These are phyloP conservation scores for Ganoderma lingzhi DNA, from an alignment of 1,284 basidiomycete genomes.

Conservation along the genomic window DNA sequence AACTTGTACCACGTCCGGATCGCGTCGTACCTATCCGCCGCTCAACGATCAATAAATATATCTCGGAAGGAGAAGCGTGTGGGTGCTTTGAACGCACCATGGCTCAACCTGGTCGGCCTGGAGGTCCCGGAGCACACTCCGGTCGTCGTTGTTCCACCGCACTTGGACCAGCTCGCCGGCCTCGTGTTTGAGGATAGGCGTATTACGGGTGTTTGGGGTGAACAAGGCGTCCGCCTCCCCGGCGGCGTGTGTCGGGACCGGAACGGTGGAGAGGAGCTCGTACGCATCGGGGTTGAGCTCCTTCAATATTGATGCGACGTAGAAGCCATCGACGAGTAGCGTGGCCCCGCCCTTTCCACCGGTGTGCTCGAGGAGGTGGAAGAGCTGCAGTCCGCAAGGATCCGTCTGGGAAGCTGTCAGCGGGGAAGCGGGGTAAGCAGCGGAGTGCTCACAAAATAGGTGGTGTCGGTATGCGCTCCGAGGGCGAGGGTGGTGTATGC, in stretches of 20 bases:
- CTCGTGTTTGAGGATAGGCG: conserved; percentile 80
- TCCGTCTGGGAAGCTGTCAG: conserved; percentile 66
- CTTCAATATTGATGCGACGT: conserved; percentile 84
- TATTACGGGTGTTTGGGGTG: conserved; percentile 62
- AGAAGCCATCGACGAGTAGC: conserved; percentile 95
- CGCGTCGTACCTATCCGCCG: conserved; percentile 76
- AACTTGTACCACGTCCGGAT: conserved; percentile 82
- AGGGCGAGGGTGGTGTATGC: conserved; percentile 91
- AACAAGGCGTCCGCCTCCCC: conserved; percentile 78
- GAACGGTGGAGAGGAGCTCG: conserved; percentile 71
- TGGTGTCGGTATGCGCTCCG: conserved; percentile 94
- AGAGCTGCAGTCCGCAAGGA: conserved; percentile 93
- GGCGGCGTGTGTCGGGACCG: conserved; percentile 88
- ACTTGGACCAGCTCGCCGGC: conserved; percentile 79
- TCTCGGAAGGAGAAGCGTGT: background rate
- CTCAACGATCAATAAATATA: background rate
- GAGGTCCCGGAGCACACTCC: conserved; percentile 79
- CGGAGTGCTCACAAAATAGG: conserved; percentile 77
- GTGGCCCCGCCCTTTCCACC: conserved; percentile 87
- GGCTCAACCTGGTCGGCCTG: conserved; percentile 67
- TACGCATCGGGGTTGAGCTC: conserved; percentile 81
- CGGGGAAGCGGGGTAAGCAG: background rate
- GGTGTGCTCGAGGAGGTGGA: conserved; percentile 91
- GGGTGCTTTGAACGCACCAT: conserved; percentile 59
- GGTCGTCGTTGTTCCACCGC: conserved; percentile 96